Conservation (phyloP, 139 green algal species). For the Penium margaritaceum region DNA sequence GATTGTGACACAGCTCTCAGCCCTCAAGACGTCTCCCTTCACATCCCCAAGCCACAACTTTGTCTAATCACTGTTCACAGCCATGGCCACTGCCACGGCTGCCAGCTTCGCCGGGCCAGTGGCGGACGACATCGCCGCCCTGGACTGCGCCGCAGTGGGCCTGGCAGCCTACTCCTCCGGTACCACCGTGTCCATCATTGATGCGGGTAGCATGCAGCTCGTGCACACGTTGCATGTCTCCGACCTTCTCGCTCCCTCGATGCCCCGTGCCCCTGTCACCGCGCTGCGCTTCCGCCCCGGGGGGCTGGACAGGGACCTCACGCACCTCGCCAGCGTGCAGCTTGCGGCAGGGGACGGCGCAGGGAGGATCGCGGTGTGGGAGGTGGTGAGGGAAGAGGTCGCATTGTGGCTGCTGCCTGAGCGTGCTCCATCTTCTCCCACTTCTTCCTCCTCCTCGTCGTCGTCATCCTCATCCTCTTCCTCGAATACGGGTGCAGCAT, state of each 20-base stretch:
- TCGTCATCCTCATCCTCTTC: too few relatives aligned
- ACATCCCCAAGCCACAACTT: too few relatives aligned
- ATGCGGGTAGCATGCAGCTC: slow-evolving; percentile 31
- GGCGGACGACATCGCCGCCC: slow-evolving; percentile 16
- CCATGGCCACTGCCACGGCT: too few relatives aligned
- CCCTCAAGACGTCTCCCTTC: too few relatives aligned
- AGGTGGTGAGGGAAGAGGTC: slow-evolving; percentile 31
- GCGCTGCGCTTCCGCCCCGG: slow-evolving; percentile 28
- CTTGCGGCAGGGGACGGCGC: slow-evolving; percentile 27
- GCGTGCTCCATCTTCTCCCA: too few relatives aligned
- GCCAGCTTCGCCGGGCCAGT: slow-evolving; percentile 25
- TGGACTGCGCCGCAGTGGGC: slow-evolving; percentile 29
- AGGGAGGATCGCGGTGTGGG: slow-evolving; percentile 27
- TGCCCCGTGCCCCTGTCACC: slow-evolving; percentile 12
- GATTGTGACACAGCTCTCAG: too few relatives aligned
- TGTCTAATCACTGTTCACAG: too few relatives aligned
- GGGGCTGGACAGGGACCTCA: slow-evolving; percentile 20
- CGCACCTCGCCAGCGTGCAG: slow-evolving; percentile 9
- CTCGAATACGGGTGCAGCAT: too few relatives aligned
- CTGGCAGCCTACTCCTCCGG: slow-evolving; percentile 28
- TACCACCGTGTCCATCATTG: slow-evolving; percentile 10
- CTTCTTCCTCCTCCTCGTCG: too few relatives aligned
- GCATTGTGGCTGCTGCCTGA: slow-evolving; percentile 15
- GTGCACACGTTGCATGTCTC: too few relatives aligned
- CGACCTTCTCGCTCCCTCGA: neutral